These are phyloP conservation scores for Carex pumila DNA, from an alignment of 176 grass and related monocot species.

Conservation along the genomic window DNA sequence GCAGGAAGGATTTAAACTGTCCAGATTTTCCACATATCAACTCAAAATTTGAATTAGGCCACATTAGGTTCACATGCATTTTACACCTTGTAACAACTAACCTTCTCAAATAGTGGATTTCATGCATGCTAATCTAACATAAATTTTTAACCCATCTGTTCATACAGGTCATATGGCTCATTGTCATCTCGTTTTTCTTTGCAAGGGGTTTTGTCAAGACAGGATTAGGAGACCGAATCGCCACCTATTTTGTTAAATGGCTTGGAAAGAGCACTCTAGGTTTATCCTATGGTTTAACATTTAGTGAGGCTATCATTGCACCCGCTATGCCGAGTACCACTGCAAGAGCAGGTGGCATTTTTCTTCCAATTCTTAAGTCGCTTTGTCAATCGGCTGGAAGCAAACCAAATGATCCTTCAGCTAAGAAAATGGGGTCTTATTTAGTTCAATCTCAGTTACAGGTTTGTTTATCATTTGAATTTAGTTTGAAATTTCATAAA, in stretches of 20 bases:
- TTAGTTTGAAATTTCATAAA: neutral
- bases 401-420: conserved; percentile 50
- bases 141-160: neutral
- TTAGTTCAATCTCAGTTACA: conserved; percentile 83
- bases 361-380: conserved; percentile 73
- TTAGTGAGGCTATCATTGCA: conserved; percentile 83
- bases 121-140: neutral
- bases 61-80: neutral
- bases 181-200: conserved; percentile 96
- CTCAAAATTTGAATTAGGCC: too few relatives aligned
- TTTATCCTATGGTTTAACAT: conserved; percentile 70
- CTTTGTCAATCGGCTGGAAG: conserved; percentile 57
- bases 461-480: conserved; percentile 25
- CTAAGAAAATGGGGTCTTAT: conserved; percentile 69
- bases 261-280: conserved; percentile 74
- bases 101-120: neutral
- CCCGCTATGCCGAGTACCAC: conserved; percentile 93
- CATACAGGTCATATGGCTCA: conserved; percentile 47
- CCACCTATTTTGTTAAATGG: conserved; percentile 90
- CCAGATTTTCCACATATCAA: too few relatives aligned
- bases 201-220: conserved; percentile 84
- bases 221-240: conserved; percentile 72
- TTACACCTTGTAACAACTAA: too few relatives aligned
- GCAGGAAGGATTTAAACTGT: too few relatives aligned
- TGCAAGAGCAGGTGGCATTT: conserved; percentile 77